Evolutionary conservation across 164 flowering plant genomes (phyloP).

Genomic region (Tetrastigma voinierianum): DNA sequence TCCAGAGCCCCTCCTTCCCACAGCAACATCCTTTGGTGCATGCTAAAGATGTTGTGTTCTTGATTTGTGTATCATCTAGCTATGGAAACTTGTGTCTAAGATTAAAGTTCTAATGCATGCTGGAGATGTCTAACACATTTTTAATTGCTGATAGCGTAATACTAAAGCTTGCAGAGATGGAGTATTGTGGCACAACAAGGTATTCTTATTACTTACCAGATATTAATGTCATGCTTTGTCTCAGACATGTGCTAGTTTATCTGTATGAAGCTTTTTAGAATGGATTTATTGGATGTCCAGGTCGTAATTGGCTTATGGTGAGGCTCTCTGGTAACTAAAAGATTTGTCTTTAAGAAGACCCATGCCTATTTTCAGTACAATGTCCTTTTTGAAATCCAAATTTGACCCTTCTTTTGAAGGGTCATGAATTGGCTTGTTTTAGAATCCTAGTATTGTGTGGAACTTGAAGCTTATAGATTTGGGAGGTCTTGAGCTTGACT

Average conservation of each 20-base stretch:
- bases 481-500: too few relatives aligned
- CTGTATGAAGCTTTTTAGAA: too few relatives aligned
- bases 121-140: conserved; percentile 10
- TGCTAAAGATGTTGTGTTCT: neutral
- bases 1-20: too few relatives aligned
- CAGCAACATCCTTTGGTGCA: too few relatives aligned
- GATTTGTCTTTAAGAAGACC: neutral
- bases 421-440: too few relatives aligned
- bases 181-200: conserved; percentile 96
- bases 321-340: too few relatives aligned
- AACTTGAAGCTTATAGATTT: too few relatives aligned
- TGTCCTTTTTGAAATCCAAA: neutral
- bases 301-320: too few relatives aligned
- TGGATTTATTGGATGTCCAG: too few relatives aligned
- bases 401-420: too few relatives aligned
- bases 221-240: neutral
- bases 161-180: conserved; percentile 89
- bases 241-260: neutral
- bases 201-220: conserved; percentile 17
- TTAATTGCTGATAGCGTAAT: conserved; percentile 56
- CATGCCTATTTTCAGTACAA: neutral
- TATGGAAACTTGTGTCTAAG: neutral
- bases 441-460: too few relatives aligned
- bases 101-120: neutral
- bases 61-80: neutral